Conservation (phyloP, 2,329 filamentous ascomycete species). For the Leptographium wingfieldii region DNA sequence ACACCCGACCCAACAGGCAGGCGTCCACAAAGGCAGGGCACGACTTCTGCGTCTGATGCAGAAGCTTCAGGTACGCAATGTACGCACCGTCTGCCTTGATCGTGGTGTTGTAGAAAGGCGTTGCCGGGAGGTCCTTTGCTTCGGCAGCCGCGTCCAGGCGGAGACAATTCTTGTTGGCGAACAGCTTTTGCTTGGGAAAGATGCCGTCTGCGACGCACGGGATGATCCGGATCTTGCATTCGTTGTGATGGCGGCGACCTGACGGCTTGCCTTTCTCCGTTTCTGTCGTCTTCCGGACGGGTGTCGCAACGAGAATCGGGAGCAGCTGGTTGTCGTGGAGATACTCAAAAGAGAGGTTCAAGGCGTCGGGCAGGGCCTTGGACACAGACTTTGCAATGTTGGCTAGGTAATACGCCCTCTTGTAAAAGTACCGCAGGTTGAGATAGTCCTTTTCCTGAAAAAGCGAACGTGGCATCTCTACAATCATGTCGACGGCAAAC, state of each 20-base stretch:
- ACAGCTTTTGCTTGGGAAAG: conserved; percentile 61
- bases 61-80: conserved; percentile 59
- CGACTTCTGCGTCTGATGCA: conserved; percentile 56
- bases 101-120: conserved; percentile 81
- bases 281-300: conserved; percentile 13
- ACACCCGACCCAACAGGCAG: conserved; percentile 73
- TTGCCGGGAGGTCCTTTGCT: conserved; percentile 36
- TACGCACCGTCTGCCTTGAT: conserved; percentile 66
- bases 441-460: conserved; percentile 94
- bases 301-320: conserved; percentile 42
- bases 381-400: conserved; percentile 58
- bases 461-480: conserved; percentile 67
- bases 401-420: conserved; percentile 81
- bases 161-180: conserved; percentile 57
- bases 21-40: conserved; percentile 69
- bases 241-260: conserved; percentile 23
- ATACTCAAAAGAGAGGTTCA: conserved; percentile 50
- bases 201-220: conserved; percentile 56
- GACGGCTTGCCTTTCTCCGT: conserved; percentile 16
- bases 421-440: conserved; percentile 89
- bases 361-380: conserved; percentile 37
- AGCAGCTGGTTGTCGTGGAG: conserved; percentile 65
- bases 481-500: conserved; percentile 65
- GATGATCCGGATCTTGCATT: conserved; percentile 53
- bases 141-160: conserved; percentile 37